These are phyloP conservation scores for Arachnopeziza araneosa DNA, from an alignment of 2,329 filamentous ascomycete species.

Conservation along the genomic window DNA sequence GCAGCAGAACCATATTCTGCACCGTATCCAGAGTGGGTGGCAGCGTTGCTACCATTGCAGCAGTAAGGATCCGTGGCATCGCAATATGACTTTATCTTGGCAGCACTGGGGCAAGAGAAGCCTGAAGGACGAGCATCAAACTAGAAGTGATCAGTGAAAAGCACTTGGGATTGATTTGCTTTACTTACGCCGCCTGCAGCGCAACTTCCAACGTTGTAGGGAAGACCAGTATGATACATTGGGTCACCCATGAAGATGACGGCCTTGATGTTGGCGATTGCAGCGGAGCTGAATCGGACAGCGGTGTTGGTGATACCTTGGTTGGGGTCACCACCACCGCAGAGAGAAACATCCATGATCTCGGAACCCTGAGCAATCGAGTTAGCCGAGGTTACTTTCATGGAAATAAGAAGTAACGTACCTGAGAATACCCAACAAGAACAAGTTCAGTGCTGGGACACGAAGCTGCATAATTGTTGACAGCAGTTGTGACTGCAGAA, in stretches of 20 bases:
- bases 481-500: constrained; percentile 50
- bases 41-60: constrained; percentile 51
- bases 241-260: constrained; percentile 63
- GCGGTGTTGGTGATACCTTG: constrained; percentile 41
- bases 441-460: constrained; percentile 55
- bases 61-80: constrained; percentile 56
- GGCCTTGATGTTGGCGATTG: constrained; percentile 52
- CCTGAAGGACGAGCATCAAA: constrained; percentile 51
- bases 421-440: constrained; percentile 58
- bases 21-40: constrained; percentile 53
- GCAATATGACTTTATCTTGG: constrained; percentile 55
- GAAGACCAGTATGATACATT: constrained; percentile 46
- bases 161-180: background rate
- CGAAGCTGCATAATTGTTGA: constrained; percentile 50
- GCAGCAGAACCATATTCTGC: constrained; percentile 50
- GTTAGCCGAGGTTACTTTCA: background rate
- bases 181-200: constrained; percentile 49
- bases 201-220: constrained; percentile 59
- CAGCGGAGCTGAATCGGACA: constrained; percentile 38
- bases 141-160: constrained; percentile 28
- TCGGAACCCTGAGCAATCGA: constrained; percentile 44
- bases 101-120: constrained; percentile 46
- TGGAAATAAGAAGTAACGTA: constrained; percentile 23
- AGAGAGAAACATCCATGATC: constrained; percentile 58
- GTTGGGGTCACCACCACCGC: constrained; percentile 48